Conservation (phyloP, 1,284 basidiomycete genomes). For the Apiotrichum domesticum region DNA sequence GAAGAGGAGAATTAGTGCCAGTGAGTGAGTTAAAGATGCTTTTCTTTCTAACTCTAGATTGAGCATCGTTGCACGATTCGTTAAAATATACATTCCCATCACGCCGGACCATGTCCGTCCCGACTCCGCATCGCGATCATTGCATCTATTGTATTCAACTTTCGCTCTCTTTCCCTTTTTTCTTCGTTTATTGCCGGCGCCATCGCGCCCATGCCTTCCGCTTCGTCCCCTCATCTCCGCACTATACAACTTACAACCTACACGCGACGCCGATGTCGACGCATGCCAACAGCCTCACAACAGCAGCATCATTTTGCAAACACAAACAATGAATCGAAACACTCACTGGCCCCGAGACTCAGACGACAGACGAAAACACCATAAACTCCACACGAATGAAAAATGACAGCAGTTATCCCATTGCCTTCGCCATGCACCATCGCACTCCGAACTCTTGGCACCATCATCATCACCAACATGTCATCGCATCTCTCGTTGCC, state of each 20-base stretch:
- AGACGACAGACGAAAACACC: background rate
- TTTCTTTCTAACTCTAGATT: background rate
- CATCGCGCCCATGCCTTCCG: background rate
- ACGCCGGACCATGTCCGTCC: background rate
- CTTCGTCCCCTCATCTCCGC: background rate
- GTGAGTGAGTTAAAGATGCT: background rate
- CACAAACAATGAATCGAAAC: background rate
- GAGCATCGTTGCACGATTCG: background rate
- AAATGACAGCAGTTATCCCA: background rate
- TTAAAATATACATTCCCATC: background rate
- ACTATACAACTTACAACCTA: background rate
- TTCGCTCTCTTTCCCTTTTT: background rate
- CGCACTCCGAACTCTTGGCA: background rate
- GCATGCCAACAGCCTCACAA: background rate
- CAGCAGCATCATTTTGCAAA: background rate
- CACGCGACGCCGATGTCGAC: background rate
- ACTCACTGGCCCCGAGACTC: background rate
- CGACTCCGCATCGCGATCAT: background rate
- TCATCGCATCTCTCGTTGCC: too few species aligned
- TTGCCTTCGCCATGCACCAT: background rate
- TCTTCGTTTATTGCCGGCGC: background rate
- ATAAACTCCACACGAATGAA: background rate
- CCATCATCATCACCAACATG: too few species aligned
- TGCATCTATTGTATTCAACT: background rate
- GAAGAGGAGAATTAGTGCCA: background rate